Percentiles rank a stretch among this genome's conserved stretches.
Conservation (phyloP, 169 alveolate genomes). For the Plasmodium billcollinsi region DNA sequence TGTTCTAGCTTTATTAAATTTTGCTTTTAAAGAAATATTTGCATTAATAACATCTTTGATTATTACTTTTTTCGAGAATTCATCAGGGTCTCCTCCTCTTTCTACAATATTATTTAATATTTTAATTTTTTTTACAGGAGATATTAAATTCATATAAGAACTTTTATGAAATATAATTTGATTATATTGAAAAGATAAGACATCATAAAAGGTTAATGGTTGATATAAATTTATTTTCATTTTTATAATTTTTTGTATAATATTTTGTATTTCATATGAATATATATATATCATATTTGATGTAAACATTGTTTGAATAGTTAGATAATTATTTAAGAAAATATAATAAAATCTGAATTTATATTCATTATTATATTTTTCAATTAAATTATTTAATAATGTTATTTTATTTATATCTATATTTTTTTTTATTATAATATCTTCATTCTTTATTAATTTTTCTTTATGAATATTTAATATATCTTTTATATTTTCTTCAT, state of each 20-base stretch:
- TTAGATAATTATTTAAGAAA: constrained; percentile 41
- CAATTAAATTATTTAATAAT: constrained; percentile 12
- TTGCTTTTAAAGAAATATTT: constrained; percentile 36
- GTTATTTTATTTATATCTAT: constrained; percentile 28
- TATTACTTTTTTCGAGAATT: constrained; percentile 35
- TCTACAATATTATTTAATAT: constrained; percentile 27
- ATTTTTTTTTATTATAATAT: constrained; percentile 24
- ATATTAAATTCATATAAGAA: constrained; percentile 22
- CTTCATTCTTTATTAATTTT: constrained; percentile 23
- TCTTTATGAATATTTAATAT: constrained; percentile 8
- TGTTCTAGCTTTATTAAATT: constrained; percentile 24
- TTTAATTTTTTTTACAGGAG: constrained; percentile 67
- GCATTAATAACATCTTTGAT: constrained; percentile 62
- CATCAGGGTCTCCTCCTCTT: constrained; percentile 65
- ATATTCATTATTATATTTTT: constrained; percentile 49
- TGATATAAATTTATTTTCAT: constrained; percentile 22
- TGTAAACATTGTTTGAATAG: constrained; percentile 57
- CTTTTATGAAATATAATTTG: constrained; percentile 30
- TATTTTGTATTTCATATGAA: constrained; percentile 33
- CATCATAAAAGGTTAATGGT: constrained; percentile 55
- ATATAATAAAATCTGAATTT: constrained; percentile 51
- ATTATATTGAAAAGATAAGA: constrained; percentile 46
- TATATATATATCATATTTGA: constrained; percentile 29
- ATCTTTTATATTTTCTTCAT: constrained; percentile 11
- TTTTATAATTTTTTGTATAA: constrained; percentile 21